Evolutionary conservation across 2,329 filamentous ascomycete genomes (phyloP).

Genomic region (Sphaerulina vaccinii): DNA sequence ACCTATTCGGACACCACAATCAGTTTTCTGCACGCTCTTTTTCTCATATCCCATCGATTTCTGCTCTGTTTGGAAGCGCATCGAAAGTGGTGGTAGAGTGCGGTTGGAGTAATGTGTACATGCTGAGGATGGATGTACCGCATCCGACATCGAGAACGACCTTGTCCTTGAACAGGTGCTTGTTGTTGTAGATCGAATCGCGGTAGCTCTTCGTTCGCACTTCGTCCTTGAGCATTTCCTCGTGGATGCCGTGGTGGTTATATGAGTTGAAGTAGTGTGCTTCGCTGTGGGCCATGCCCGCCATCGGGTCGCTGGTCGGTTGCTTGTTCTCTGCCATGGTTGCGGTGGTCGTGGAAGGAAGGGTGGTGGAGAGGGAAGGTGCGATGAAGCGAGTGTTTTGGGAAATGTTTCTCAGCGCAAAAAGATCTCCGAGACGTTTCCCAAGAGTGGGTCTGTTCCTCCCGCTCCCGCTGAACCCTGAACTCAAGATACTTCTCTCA

Average conservation of each 20-base stretch:
- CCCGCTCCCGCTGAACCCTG: too few species aligned
- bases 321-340: constrained; percentile 18
- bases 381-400: too few species aligned
- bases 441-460: too few species aligned
- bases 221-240: constrained; percentile 94
- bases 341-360: constrained; percentile 1
- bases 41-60: neutral
- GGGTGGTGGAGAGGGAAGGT: too few species aligned
- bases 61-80: neutral
- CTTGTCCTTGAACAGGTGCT: constrained; percentile 88
- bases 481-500: too few species aligned
- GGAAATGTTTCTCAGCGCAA: too few species aligned
- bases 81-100: neutral
- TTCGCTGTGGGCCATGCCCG: constrained; percentile 84
- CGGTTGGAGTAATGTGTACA: constrained; percentile 59
- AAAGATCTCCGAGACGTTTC: too few species aligned
- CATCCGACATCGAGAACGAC: constrained; percentile 96
- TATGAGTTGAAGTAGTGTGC: constrained; percentile 99
- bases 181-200: constrained; percentile 96
- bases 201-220: constrained; percentile 95
- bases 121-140: constrained; percentile 96
- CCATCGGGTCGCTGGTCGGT: constrained; percentile 46
- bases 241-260: constrained; percentile 97
- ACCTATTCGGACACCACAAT: constrained; percentile 58
- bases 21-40: constrained; percentile 7